Base-by-base conservation (phyloP, 2,329 filamentous ascomycete genomes). In the Colletotrichum phormii region DNA sequence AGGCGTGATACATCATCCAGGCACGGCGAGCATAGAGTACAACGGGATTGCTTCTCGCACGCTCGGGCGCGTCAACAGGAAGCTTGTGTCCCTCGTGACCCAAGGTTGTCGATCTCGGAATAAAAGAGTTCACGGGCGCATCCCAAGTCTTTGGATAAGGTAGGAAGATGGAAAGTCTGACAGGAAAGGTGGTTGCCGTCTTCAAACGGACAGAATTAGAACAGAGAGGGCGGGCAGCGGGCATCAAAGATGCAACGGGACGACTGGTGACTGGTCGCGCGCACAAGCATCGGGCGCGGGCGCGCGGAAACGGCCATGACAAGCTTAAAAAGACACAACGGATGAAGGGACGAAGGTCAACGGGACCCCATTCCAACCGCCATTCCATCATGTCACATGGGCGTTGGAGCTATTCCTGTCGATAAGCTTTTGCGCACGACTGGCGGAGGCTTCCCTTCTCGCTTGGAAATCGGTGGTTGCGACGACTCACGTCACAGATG, bases 401-500 rank as follows among this genome's bases (percentile, higher is more conserved):
- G 15, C 33, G 4, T 59, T 33, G 54, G 54, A 63, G 60, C 64
- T 72, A 68, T 64, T 68, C 54, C 64, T 64, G 51, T 59, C 72
- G 57, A 69, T 73, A 74, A 74, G 70, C 73, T 74, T 73, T 70
- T 15, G 35, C 13, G 66, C 37, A 61, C 46, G 6, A 60, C 58
- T 35, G 70, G 70, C 66, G 54, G 53, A 58, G 60, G 65, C 58
- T 63, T 24, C 33, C 46, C 54, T 55, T 51, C 53, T 55, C 60
- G 54, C 37, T 64, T 29, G 55, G 60, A 73, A 65, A 74, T 73
- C 53, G 57, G 59, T 71, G 73, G 62, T 61, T 63, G 73, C 71
- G 70, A 74, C 72, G 70, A 55, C 64, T 74, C 69, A 63, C 42
- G 72, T 74, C 65, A 70, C 73, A 74, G 64, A 53, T 54, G 57